A percentile compares a stretch with the other conserved stretches of the same genome.
These are phyloP conservation scores for Lepidopterella palustris DNA, from an alignment of 495 filamentous ascomycete species.

Conservation along the genomic window DNA sequence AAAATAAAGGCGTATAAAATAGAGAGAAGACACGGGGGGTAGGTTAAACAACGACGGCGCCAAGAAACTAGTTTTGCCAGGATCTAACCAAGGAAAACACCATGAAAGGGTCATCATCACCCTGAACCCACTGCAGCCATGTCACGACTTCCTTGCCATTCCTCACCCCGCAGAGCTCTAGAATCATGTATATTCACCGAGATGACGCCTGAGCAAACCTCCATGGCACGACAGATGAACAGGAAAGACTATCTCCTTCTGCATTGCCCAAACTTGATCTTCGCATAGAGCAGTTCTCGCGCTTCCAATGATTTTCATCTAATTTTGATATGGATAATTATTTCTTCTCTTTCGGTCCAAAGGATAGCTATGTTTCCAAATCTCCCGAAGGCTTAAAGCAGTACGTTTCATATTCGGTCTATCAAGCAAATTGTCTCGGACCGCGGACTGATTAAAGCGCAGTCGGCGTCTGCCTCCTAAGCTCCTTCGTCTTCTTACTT, in stretches of 20 bases:
- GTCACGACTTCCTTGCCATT: background rate
- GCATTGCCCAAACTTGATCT: slow-evolving; percentile 5
- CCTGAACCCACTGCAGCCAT: background rate
- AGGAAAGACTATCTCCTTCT: too few species aligned
- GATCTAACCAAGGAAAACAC: slow-evolving; percentile 13
- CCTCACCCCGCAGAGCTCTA: too few species aligned
- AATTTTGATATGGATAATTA: slow-evolving; percentile 4
- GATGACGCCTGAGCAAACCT: too few species aligned
- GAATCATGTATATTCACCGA: too few species aligned
- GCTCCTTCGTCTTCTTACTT: slow-evolving; percentile 10
- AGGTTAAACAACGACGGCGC: background rate
- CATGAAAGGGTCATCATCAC: background rate
- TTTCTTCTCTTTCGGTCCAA: slow-evolving; percentile 25
- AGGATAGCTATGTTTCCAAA: slow-evolving; percentile 22
- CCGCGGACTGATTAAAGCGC: background rate
- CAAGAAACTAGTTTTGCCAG: slow-evolving; percentile 4
- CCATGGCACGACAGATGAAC: too few species aligned
- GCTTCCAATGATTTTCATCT: too few species aligned
- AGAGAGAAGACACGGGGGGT: too few species aligned
- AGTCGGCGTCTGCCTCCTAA: slow-evolving; percentile 17
- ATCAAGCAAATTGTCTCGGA: too few species aligned
- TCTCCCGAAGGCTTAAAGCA: slow-evolving; percentile 15
- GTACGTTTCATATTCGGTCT: slow-evolving; percentile 7
- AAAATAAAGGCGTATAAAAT: too few species aligned
- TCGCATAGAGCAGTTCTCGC: background rate